These are phyloP conservation scores for Arxiozyma slooffiae DNA, from an alignment of 1,139 yeast species.

Conservation along the genomic window DNA sequence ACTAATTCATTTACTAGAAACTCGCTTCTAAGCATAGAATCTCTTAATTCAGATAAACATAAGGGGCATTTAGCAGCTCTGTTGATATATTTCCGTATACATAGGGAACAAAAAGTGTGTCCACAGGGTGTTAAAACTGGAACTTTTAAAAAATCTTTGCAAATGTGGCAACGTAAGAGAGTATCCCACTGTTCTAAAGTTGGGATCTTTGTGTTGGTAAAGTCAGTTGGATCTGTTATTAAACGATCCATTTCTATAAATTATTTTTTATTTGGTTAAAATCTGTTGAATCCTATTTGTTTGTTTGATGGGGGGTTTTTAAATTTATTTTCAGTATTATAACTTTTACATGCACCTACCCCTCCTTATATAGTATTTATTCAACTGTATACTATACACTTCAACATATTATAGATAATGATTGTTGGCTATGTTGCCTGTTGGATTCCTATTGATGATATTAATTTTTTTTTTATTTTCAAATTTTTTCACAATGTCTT, in stretches of 20 bases:
- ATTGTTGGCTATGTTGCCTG: background rate
- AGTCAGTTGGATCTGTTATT: conserved; percentile 63
- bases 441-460: background rate
- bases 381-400: background rate
- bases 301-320: no score
- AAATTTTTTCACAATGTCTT: no score
- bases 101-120: conserved; percentile 84
- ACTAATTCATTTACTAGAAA: conserved; percentile 66
- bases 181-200: conserved; percentile 54
- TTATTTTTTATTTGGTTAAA: background rate
- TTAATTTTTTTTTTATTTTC: no score
- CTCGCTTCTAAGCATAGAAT: conserved; percentile 60
- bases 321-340: no score
- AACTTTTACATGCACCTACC: background rate
- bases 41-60: conserved; percentile 64
- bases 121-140: conserved; percentile 83
- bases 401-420: background rate
- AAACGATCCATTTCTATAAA: background rate
- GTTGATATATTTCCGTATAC: conserved; percentile 66
- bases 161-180: conserved; percentile 75
- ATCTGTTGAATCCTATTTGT: background rate
- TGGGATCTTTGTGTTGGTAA: conserved; percentile 47
- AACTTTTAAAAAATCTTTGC: conserved; percentile 72
- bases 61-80: conserved; percentile 62
- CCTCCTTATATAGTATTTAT: background rate